Conservation (phyloP, 352 stramenopile species). For the Globisporangium recalcitrans region DNA sequence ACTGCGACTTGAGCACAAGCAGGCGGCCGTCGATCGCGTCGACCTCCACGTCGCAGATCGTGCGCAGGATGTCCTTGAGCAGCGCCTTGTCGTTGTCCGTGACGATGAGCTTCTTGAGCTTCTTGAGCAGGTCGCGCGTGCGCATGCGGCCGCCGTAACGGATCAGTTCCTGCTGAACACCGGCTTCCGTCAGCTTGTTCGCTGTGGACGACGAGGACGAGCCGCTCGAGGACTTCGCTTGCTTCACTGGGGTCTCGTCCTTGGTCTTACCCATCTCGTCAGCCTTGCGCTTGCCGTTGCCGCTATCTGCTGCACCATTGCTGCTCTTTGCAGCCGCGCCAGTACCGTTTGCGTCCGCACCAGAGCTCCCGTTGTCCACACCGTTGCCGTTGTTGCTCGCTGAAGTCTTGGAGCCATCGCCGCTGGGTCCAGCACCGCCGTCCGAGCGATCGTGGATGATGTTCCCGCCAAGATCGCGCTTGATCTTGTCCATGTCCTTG, state of each 20-base stretch:
- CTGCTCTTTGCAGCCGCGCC: constrained; percentile 8
- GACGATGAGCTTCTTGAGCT: constrained; percentile 77
- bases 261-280: constrained; percentile 31
- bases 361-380: constrained; percentile 18
- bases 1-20: constrained; percentile 84
- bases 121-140: constrained; percentile 68
- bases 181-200: constrained; percentile 72
- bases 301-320: constrained; percentile 22
- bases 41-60: constrained; percentile 83
- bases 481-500: constrained; percentile 81
- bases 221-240: constrained; percentile 21
- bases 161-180: constrained; percentile 80
- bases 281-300: constrained; percentile 45
- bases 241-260: constrained; percentile 46
- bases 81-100: constrained; percentile 78
- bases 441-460: constrained; percentile 68
- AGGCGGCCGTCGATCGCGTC: constrained; percentile 78
- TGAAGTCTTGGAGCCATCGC: constrained; percentile 24
- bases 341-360: constrained; percentile 10
- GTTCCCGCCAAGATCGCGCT: constrained; percentile 71
- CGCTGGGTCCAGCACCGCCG: constrained; percentile 5
- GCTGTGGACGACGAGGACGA: constrained; percentile 24
- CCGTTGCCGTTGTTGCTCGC: not conserved
- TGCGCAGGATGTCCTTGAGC: constrained; percentile 84
- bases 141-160: constrained; percentile 80